phyloP scores from a whole-genome alignment of 164 flowering plant genomes.

The Protea cynaroides region DNA sequence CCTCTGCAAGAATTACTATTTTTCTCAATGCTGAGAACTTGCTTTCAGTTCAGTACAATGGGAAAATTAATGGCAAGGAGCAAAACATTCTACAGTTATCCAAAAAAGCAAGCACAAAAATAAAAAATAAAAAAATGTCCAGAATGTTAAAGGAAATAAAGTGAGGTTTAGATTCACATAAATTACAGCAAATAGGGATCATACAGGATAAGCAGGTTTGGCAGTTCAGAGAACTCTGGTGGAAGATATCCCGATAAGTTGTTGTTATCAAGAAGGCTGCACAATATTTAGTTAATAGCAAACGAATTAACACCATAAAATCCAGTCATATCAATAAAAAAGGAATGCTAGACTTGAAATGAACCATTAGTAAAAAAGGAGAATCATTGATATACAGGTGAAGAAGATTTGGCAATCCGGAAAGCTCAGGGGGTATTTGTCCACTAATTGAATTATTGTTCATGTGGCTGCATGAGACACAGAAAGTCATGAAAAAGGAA shows the following conservation, averaged over 20 bases:
- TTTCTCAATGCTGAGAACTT: neutral
- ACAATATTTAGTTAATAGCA: conserved; percentile 7
- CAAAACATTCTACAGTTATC: too few species aligned
- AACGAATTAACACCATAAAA: neutral
- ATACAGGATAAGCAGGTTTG: conserved; percentile 70
- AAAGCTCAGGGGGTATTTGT: conserved; percentile 65
- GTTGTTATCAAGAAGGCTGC: conserved; percentile 95
- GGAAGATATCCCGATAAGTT: conserved; percentile 91
- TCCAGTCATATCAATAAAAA: neutral
- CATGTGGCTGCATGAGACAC: conserved; percentile 53
- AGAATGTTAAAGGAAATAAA: too few species aligned
- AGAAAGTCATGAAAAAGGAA: neutral
- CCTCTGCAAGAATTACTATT: neutral
- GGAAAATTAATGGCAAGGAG: too few species aligned
- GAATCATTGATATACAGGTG: conserved; percentile 63
- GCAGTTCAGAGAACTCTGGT: conserved; percentile 61
- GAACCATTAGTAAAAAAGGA: neutral
- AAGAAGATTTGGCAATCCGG: conserved; percentile 40
- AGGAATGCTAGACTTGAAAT: neutral
- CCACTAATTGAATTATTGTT: conserved; percentile 86
- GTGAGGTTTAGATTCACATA: neutral
- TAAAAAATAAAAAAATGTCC: neutral
- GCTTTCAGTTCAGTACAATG: neutral
- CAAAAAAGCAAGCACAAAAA: neutral
- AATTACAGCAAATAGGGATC: conserved; percentile 20